Evolutionary conservation across 176 grass and related monocot genomes (phyloP), one percentile per base, ranked within the genome.

Genomic region (Rhynchospora breviuscula): DNA sequence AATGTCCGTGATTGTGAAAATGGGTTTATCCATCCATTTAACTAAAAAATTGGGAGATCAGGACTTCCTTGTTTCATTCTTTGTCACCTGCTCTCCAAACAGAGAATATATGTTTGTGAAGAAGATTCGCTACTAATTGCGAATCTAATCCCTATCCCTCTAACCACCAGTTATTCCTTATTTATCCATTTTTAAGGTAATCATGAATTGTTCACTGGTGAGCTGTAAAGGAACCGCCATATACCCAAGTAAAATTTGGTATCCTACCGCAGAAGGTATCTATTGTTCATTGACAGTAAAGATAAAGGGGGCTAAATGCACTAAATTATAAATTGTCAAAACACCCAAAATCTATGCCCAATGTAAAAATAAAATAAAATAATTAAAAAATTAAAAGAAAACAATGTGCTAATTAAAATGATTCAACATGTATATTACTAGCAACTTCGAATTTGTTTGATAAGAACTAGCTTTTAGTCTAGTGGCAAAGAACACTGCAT

Each of bases 121-220:
- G 56, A 80, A 80, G 56, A 80, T 44, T 1, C 5, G 54, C 54
- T 77, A 44, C 19, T 12, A 70, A 44, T 69, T n/a, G 33, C 33
- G 77, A 79, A 79, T 59, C 77, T 61, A 79, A 62, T 80, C 52
- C 48, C 48, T 80, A 80, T 53, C 78, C 78, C 78, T 35, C 78
- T 61, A 62, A 59, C 58, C 78, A 80, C 53, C 44, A 40, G 31
- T 80, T 62, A 80, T 57, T 80, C 78, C 48, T 46, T 13, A 21
- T 62, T 62, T 68, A 43, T 68, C 15, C 15, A 44, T 68, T 68
- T 68, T 68, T 44, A 44, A 45, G 17, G 15, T 19, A 45, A 45
- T 69, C 35, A 70, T 70, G 7, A 18, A 70, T 23, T 62, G 59
- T 10, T 62, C 19, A 10, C 7, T 62, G 3, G 8, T 10, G 19